Evolutionary conservation across 139 green algal species (phyloP), one percentile per base, ranked within the genome.

Genomic region (Gonium pectorale): DNA sequence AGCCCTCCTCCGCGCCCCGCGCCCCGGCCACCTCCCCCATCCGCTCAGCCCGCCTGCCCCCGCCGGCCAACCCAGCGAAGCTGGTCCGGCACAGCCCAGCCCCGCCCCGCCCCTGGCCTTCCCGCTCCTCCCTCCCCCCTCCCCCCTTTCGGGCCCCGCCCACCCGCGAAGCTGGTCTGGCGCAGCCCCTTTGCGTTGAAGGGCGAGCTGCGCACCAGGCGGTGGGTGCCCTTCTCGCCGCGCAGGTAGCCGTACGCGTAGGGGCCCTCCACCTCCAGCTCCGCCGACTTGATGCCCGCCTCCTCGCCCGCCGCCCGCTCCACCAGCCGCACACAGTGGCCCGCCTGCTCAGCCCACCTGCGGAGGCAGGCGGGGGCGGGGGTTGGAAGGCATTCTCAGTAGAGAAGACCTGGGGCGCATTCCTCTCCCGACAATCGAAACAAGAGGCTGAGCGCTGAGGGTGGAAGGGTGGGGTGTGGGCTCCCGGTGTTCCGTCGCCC

Each of bases 131-230:
- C 89, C 17, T 69, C 37, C 56, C 75, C 6, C n/a, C 75, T 38
- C 21, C 35, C 41, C 75, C 24, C 2, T 24, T 31, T n/a, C 37
- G 59, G 2, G 31, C 11, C 17, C 41, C n/a, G 2, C 72, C 29
- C 27, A 62, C 93, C 95, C 33, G 96, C 96, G 91, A 99, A 99
- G 89, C 93, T 98, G 19, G 97, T 99, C 89, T 99, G 94, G 29
- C 97, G 90, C 17, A 95, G 91, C 3, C 91, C 93, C 80, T 97
- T 98, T 51, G 91, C 80, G 69, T 98, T 98, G 91, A 99, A 99
- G 24, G 97, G 97, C 0, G 92, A 97, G 90, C 93, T 93, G 46
- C 97, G 91, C 59, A 99, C 97, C 2, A 99, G 93, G 0, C 97
- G 90, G 91, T 99, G 97, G 2, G 97, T 99, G 80, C 97, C 97